Percentiles rank a stretch among this genome's conserved stretches.
Evolutionary conservation across 306 rosid genomes (phyloP).

Genomic region (Cicer bijugum): DNA sequence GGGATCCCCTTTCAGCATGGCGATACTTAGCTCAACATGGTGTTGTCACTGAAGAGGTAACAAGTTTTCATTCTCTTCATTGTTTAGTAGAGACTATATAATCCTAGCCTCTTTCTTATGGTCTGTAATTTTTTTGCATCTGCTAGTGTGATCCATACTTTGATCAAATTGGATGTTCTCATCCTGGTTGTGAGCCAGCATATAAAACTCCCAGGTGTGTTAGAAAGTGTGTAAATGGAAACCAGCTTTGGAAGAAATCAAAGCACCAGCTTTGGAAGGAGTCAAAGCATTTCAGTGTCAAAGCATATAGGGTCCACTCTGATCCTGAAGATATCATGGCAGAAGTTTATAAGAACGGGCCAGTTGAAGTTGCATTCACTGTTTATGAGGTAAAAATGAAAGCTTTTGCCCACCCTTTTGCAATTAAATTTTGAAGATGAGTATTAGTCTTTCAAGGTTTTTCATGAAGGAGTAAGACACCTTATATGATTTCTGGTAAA

Average conservation of each 20-base stretch:
- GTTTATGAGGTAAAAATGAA: conserved; percentile 77
- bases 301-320: conserved; percentile 62
- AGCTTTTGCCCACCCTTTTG: conserved; percentile 33
- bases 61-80: conserved; percentile 30
- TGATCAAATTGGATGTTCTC: conserved; percentile 74
- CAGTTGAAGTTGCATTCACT: conserved; percentile 88
- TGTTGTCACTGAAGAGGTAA: conserved; percentile 96
- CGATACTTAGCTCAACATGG: conserved; percentile 76
- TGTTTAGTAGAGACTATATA: conserved; percentile 5
- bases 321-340: conserved; percentile 85
- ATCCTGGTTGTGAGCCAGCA: conserved; percentile 96
- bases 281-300: conserved; percentile 74
- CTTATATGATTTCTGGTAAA: background rate
- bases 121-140: background rate
- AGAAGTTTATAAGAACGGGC: conserved; percentile 88
- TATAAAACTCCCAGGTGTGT: conserved; percentile 80
- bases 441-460: background rate
- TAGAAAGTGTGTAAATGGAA: conserved; percentile 66
- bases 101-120: conserved; percentile 26
- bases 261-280: conserved; percentile 80
- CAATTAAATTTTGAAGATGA: background rate
- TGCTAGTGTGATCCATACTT: conserved; percentile 95
- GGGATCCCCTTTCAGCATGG: conserved; percentile 83
- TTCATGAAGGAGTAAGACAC: background rate
- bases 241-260: conserved; percentile 75